These are phyloP conservation scores for Sutorius australiensis DNA, from an alignment of 768 basidiomycete genomes.

Conservation along the genomic window DNA sequence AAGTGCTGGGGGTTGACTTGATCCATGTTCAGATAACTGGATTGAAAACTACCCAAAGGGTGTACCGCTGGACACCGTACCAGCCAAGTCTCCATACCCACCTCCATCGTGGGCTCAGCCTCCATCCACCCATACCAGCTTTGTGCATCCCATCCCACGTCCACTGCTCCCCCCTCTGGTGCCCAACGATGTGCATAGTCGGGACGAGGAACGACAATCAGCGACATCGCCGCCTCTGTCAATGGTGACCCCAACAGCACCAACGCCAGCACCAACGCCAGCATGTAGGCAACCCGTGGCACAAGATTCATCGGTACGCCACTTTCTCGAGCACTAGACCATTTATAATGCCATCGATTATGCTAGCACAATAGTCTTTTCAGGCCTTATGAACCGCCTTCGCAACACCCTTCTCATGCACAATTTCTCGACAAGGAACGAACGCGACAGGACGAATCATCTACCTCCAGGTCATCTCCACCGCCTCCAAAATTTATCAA, in stretches of 20 bases:
- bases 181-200: background rate
- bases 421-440: conserved; percentile 1
- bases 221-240: background rate
- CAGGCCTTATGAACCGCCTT: conserved; percentile 25
- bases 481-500: conserved; percentile 19
- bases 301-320: conserved; percentile 4
- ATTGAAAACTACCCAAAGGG: conserved; percentile 16
- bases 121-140: conserved; percentile 12
- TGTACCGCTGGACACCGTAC: conserved; percentile 8
- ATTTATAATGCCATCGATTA: background rate
- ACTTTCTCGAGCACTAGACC: background rate
- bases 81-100: conserved; percentile 27
- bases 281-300: background rate
- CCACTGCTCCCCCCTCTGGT: conserved; percentile 1
- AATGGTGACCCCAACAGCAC: background rate
- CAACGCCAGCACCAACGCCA: background rate
- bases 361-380: conserved; percentile 17
- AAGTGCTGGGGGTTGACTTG: background rate
- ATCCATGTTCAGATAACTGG: conserved; percentile 24
- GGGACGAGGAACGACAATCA: background rate
- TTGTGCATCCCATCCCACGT: conserved; percentile 26
- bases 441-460: background rate
- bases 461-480: background rate
- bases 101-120: conserved; percentile 21
- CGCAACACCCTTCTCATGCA: conserved; percentile 18